Evolutionary conservation across 495 filamentous ascomycete species (phyloP), one percentile per base, ranked within the genome.

Genomic region (Daldinia concentrica): DNA sequence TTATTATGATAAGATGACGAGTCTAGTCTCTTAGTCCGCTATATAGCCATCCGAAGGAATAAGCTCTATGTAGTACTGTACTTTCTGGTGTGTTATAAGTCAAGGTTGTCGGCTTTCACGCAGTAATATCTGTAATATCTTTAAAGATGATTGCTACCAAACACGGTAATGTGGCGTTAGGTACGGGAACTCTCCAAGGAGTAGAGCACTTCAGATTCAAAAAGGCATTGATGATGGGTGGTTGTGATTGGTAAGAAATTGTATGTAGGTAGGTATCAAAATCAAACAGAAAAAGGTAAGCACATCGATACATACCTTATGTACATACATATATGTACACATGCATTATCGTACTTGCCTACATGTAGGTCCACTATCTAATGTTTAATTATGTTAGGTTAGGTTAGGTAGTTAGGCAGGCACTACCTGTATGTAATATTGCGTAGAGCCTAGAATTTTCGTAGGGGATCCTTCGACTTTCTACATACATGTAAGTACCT

Each of bases 91-190:
- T 26, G 15, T 29, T 34, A 34, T 15, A 19, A 34, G 14, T n/a
- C n/a, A n/a, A n/a, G n/a, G n/a, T 36, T 19, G 3, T 15, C 48
- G 14, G 26, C 3, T 27, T 52, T 29, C 22, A 27, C 24, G 41
- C 17, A 45, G 43, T 24, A 48, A 48, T 48, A 48, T 48, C 8
- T 12, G 9, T 24, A 48, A 11, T 48, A 48, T 8, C 17, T 19
- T 45, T 52, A 52, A 54, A 54, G 27, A 52, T 24, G 36, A 45
- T 59, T 27, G 17, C 52, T 64, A 48, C 52, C 32, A 12, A 39
- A 26, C 27, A 48, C 32, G 66, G 61, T 52, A 63, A 54, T 69
- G 66, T 60, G 55, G 54, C 54, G 45, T 69, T 34, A 55, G 55
- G 24, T 54, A 54, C 50, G 50, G 26, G 50, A 54, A 54, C 24